These are phyloP conservation scores for Tubosaeta sp. DNA, from an alignment of 768 basidiomycete species.

Conservation along the genomic window DNA sequence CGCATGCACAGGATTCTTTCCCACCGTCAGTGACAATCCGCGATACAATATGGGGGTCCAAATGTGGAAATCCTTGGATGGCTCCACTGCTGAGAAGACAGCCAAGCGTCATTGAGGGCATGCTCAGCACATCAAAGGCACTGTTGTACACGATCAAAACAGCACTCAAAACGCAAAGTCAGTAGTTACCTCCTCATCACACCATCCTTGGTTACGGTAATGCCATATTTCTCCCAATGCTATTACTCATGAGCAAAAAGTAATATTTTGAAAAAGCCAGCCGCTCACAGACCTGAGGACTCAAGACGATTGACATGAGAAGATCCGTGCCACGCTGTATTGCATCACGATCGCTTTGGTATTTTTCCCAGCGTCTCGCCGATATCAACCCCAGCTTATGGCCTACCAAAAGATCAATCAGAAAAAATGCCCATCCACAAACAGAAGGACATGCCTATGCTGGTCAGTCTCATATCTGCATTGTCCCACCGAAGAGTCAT, in stretches of 20 bases:
- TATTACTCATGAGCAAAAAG: conserved; percentile 13
- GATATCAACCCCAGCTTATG: conserved; percentile 39
- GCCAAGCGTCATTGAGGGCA: conserved; percentile 46
- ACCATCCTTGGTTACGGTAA: conserved; percentile 41
- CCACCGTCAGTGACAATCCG: conserved; percentile 72
- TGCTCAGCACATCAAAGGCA: conserved; percentile 68
- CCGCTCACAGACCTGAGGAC: conserved; percentile 36
- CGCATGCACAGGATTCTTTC: conserved; percentile 7
- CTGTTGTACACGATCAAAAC: conserved; percentile 35
- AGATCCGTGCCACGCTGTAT: conserved; percentile 32
- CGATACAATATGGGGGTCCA: conserved; percentile 50
- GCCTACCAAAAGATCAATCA: conserved; percentile 26
- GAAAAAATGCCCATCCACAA: not conserved
- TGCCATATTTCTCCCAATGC: conserved; percentile 42
- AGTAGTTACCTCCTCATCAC: conserved; percentile 37
- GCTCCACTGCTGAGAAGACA: conserved; percentile 45
- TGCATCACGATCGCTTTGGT: conserved; percentile 29
- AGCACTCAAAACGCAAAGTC: not conserved
- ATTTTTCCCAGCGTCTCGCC: conserved; percentile 41
- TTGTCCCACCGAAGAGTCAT: conserved; percentile 88
- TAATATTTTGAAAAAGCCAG: no score
- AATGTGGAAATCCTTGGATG: conserved; percentile 33
- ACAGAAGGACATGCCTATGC: conserved; percentile 48
- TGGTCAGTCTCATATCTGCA: conserved; percentile 78
- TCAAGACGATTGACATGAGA: conserved; percentile 33